Evolutionary conservation across 129 eudicot species (phyloP).

Genomic region (Centella asiatica): DNA sequence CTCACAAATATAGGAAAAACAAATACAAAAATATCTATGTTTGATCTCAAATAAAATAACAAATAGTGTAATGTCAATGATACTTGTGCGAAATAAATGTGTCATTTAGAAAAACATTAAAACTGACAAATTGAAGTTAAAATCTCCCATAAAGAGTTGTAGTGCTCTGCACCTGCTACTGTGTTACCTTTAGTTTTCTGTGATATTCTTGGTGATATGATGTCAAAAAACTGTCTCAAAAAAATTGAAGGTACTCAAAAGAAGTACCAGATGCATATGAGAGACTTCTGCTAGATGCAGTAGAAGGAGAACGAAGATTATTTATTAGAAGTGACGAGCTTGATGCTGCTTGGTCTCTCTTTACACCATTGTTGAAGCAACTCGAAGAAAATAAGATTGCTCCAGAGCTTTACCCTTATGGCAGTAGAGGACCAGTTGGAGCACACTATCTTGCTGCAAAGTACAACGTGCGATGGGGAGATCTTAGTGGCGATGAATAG

Average conservation of each 20-base stretch:
- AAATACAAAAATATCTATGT: too few relatives aligned
- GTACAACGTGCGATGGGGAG: constrained; percentile 88
- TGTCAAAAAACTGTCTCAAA: neutral
- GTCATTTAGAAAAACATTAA: too few relatives aligned
- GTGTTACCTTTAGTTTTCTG: neutral
- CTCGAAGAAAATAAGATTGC: constrained; percentile 67
- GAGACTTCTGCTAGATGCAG: constrained; percentile 74
- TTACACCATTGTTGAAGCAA: constrained; percentile 73
- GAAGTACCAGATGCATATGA: constrained; percentile 93
- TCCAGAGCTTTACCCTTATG: constrained; percentile 88
- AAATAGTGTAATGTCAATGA: too few relatives aligned
- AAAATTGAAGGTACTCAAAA: constrained; percentile 44
- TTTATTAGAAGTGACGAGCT: constrained; percentile 94
- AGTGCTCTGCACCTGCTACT: too few relatives aligned
- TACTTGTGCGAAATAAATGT: too few relatives aligned
- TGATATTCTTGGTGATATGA: too few relatives aligned
- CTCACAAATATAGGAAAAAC: too few relatives aligned
- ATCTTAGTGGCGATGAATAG: constrained; percentile 56
- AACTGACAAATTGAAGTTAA: too few relatives aligned
- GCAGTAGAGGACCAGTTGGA: constrained; percentile 93
- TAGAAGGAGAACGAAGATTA: constrained; percentile 80
- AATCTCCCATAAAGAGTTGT: too few relatives aligned
- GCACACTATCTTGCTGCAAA: constrained; percentile 95
- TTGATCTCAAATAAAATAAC: too few relatives aligned
- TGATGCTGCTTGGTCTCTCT: constrained; percentile 89